phyloP scores from a whole-genome alignment of 192 early-diverging fungal species.

The Gonapodya prolifera region DNA sequence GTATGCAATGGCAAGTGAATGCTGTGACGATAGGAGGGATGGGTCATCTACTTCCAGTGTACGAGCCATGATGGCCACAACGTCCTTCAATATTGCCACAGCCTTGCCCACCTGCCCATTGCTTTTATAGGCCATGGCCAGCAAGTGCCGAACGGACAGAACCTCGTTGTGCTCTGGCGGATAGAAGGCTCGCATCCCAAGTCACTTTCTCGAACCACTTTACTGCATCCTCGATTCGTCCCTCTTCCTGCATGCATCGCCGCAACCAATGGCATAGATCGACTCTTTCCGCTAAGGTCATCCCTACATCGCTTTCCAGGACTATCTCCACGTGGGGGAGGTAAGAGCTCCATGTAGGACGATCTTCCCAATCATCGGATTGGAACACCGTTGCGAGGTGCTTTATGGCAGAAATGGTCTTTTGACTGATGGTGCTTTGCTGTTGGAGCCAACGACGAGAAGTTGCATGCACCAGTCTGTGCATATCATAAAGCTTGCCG shows the following conservation, averaged over 20 bases:
- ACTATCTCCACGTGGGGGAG: neutral
- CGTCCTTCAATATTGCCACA: neutral
- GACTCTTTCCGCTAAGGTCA: neutral
- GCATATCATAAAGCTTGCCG: neutral
- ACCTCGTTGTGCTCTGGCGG: neutral
- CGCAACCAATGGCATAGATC: neutral
- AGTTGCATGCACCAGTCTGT: neutral
- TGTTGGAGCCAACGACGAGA: neutral
- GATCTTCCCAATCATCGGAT: neutral
- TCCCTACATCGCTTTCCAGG: neutral
- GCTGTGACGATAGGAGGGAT: neutral
- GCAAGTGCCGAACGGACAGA: neutral
- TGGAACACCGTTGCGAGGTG: neutral
- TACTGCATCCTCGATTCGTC: neutral
- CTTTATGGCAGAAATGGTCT: neutral
- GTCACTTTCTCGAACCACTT: neutral
- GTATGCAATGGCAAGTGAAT: neutral
- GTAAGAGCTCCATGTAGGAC: neutral
- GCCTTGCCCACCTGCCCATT: neutral
- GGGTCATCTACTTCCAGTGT: neutral
- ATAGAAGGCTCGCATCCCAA: neutral
- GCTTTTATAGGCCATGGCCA: neutral
- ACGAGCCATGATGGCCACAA: neutral
- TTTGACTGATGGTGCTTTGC: neutral
- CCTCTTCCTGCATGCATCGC: neutral